phyloP scores from a whole-genome alignment of 2,329 filamentous ascomycete species.

The Gaeumannomyces tritici region DNA sequence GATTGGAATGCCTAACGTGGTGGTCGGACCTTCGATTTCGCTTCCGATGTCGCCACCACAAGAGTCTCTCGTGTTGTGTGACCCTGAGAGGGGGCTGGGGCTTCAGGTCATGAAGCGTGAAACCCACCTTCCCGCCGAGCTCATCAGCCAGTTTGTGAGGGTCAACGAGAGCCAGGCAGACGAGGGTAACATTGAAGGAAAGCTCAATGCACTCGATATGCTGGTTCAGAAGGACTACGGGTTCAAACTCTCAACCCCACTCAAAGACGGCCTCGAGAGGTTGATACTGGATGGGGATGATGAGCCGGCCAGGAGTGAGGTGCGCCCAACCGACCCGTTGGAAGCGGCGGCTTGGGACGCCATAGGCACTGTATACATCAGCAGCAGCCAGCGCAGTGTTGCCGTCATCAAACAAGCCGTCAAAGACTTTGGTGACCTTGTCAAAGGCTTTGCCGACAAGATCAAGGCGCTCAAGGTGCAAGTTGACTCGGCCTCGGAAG shows the following conservation, averaged over 20 bases:
- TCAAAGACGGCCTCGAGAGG: not conserved
- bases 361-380: conserved; percentile 38
- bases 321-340: conserved; percentile 32
- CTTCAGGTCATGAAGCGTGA: conserved; percentile 1
- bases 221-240: conserved; percentile 1
- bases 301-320: conserved; percentile 26
- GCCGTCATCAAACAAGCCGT: conserved; percentile 34
- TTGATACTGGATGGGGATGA: not conserved
- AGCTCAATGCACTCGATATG: not conserved
- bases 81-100: conserved; percentile 1
- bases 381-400: conserved; percentile 21
- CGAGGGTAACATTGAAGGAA: conserved; percentile 3
- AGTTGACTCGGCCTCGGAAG: conserved; percentile 30
- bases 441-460: conserved; percentile 36
- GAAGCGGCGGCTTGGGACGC: conserved; percentile 44
- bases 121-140: not conserved
- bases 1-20: conserved; percentile 2
- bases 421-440: conserved; percentile 38
- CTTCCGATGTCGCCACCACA: not conserved
- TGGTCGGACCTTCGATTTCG: not conserved
- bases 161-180: not conserved
- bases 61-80: conserved; percentile 1
- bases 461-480: conserved; percentile 37
- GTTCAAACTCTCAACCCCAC: not conserved
- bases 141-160: conserved; percentile 2